Evolutionary conservation across 176 grass and related monocot genomes (phyloP), one percentile per base, ranked within the genome.

Genomic region (Oryza brachyantha): DNA sequence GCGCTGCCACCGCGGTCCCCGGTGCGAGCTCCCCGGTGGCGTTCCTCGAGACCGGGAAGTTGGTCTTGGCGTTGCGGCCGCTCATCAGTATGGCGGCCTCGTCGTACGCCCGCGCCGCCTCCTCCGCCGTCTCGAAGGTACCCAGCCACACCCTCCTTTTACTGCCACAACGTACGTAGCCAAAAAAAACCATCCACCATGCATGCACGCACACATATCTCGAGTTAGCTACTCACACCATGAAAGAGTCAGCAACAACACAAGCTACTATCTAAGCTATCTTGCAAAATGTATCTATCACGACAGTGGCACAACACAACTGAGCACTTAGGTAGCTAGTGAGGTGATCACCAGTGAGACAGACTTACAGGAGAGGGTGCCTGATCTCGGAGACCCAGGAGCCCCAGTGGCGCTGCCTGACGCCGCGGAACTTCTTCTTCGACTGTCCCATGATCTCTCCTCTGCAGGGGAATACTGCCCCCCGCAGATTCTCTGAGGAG

Each of bases 371-470:
- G 46, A 99, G 86, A 73, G 96, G 96, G 79, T 99, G 96, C 68
- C 96, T 86, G 70, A 99, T 99, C 90, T 99, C 96, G 64, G 96
- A 99, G 81, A 99, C 96, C 96, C 96, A 99, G 21, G 96, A 99
- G 76, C 96, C 96, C 96, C 96, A 99, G 88, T 99, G 92, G 84
- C 96, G 96, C 85, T 99, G 96, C 86, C 96, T 89, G 81, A 99
- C 96, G 64, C 96, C 96, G 75, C 96, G 88, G 28, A 99, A 99
- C 89, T 99, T 99, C 92, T 95, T 99, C 38, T 91, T 94, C 14
- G 92, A 91, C 66, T 91, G 96, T 83, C 91, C 90, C 96, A 96
- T 99, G 81, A 25, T 90, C n/a, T 48, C 29, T 75, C 64, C 65
- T 86, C 61, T 75, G 37, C 36, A 71, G 3, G 55, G 66, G 59